phyloP scores from a whole-genome alignment of 2,329 filamentous ascomycete species.

The Lachnum nothofagi region DNA sequence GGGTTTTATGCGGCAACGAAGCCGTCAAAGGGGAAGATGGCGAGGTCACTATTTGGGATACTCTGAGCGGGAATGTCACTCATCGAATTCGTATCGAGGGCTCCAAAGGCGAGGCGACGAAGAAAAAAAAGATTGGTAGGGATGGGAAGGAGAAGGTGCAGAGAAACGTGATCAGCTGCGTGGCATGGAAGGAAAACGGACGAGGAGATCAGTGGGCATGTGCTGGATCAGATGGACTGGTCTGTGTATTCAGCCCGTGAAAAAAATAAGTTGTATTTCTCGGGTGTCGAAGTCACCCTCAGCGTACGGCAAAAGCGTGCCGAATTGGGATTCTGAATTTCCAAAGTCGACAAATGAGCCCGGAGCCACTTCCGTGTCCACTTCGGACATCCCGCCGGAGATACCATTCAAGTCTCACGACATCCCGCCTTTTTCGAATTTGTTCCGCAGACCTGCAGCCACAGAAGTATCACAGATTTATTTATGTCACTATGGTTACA shows the following conservation, averaged over 20 bases:
- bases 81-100: slow-evolving; percentile 52
- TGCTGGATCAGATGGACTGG: slow-evolving; percentile 59
- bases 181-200: slow-evolving; percentile 58
- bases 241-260: slow-evolving; percentile 59
- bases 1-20: slow-evolving; percentile 78
- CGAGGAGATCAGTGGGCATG: slow-evolving; percentile 62
- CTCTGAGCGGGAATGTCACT: slow-evolving; percentile 65
- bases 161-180: slow-evolving; percentile 56
- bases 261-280: too few species aligned
- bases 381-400: too few species aligned
- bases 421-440: too few species aligned
- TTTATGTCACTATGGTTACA: too few species aligned
- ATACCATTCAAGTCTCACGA: too few species aligned
- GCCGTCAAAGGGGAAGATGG: slow-evolving; percentile 24
- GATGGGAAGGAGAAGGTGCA: slow-evolving; percentile 57
- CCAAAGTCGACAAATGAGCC: too few species aligned
- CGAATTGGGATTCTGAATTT: too few species aligned
- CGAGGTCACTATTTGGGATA: slow-evolving; percentile 70
- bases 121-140: slow-evolving; percentile 50
- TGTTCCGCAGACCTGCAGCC: too few species aligned
- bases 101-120: slow-evolving; percentile 32
- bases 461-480: too few species aligned
- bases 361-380: too few species aligned
- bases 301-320: too few species aligned
- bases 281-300: too few species aligned